Percentiles rank a stretch among this genome's conserved stretches.
phyloP scores from a whole-genome alignment of 2,329 filamentous ascomycete species.

The Fusarium solani-melongenae region DNA sequence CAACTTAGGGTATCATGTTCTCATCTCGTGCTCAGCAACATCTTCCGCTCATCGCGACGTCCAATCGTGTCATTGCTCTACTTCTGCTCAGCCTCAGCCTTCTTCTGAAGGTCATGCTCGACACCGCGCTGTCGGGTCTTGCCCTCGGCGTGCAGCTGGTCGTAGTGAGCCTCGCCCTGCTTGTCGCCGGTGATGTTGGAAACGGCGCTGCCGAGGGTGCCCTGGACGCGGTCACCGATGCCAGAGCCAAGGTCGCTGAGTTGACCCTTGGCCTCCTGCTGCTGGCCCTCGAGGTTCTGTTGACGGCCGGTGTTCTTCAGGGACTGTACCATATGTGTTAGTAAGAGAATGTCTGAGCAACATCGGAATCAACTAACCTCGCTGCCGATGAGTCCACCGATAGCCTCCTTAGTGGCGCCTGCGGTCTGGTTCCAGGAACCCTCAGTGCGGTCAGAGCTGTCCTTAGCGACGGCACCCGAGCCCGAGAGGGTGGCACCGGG shows the following conservation, averaged over 20 bases:
- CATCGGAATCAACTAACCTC: slow-evolving; percentile 60
- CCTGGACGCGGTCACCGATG: slow-evolving; percentile 72
- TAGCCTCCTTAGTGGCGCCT: slow-evolving; percentile 84
- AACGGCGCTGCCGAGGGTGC: slow-evolving; percentile 76
- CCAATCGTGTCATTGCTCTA: slow-evolving; percentile 8
- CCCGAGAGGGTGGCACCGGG: slow-evolving; percentile 77
- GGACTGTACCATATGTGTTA: slow-evolving; percentile 52
- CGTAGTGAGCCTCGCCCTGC: slow-evolving; percentile 71
- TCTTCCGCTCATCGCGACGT: slow-evolving; percentile 2
- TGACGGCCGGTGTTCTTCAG: slow-evolving; percentile 79
- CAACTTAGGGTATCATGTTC: slow-evolving; percentile 35
- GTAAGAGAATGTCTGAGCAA: neutral
- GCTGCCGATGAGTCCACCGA: slow-evolving; percentile 80
- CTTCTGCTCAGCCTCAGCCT: slow-evolving; percentile 61
- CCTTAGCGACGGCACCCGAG: slow-evolving; percentile 75
- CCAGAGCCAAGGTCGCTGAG: slow-evolving; percentile 77
- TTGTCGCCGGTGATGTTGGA: slow-evolving; percentile 80
- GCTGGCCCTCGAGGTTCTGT: slow-evolving; percentile 84
- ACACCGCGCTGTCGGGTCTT: slow-evolving; percentile 87
- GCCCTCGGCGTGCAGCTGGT: slow-evolving; percentile 79
- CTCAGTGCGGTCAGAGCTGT: slow-evolving; percentile 76
- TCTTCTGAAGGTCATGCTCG: slow-evolving; percentile 83
- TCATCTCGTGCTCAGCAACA: slow-evolving; percentile 18
- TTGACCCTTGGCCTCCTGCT: slow-evolving; percentile 86
- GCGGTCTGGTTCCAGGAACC: slow-evolving; percentile 90